Base-by-base conservation (phyloP, 441 rosid species). In the Populus hybrid region DNA sequence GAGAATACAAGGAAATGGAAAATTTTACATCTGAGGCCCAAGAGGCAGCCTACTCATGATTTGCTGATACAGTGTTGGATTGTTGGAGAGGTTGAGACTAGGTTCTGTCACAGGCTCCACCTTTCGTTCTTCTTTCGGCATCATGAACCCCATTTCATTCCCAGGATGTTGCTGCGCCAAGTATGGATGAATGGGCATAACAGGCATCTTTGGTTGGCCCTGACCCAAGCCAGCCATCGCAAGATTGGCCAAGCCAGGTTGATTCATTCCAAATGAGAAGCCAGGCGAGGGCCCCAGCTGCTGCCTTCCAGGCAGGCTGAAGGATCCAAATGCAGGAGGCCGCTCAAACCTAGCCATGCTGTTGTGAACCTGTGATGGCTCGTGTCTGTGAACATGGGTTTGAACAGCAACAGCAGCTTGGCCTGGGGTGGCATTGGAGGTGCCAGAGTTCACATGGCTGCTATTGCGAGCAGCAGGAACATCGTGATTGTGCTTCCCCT, bases 401-500 rank as follows among this genome's bases (percentile, higher is more conserved):
- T 85, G 92, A 59, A 78, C 82, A 71, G 84, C 81, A 69, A 85
- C 30, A 18, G 82, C 72, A 46, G 77, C 72, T 77, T 86, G 91
- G 72, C 79, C 75, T 19, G 79, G 46, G n/a, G 73, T 50, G 0
- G 65, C 66, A 66, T 46, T 75, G 10, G 86, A 81, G 64, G 78
- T 40, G 9, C 88, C 83, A 2, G 94, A 84, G 78, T 85, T 90
- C 36, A 76, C 92, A 78, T 93, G 94, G 85, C 91, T 90, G 86
- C 90, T 94, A 82, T 86, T 93, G n/a, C 98, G 93, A 68, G 98
- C 93, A 40, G 96, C 96, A 12, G 98, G 98, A 9, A 96, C 94
- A 70, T 93, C 96, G 16, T 94, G 98, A 73, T 92, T 92, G 88
- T 96, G 99, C 85, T 96, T 96, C 73, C 99, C 98, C 82, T 94